Evolutionary conservation across 805 yeast genomes (phyloP).

Genomic region (Phaffomyces thermotolerans): DNA sequence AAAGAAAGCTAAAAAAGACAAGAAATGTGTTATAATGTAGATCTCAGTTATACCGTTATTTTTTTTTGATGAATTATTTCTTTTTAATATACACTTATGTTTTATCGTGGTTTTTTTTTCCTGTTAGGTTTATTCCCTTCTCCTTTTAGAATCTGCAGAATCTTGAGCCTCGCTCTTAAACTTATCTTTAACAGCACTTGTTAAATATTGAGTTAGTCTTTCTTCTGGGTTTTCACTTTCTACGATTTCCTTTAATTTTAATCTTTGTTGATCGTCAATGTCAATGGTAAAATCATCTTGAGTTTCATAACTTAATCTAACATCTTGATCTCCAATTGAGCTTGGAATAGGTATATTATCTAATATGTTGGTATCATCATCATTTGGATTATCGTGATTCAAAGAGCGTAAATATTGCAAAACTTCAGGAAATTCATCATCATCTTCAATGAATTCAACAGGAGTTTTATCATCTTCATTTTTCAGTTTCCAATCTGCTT

Average conservation of each 20-base stretch:
- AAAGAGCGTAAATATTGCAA: conserved; percentile 51
- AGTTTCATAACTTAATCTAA: conserved; percentile 51
- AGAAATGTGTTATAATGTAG: conserved; percentile 22
- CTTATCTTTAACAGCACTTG: conserved; percentile 57
- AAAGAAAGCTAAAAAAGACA: conserved; percentile 8
- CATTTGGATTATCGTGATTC: conserved; percentile 25
- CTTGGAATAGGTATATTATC: conserved; percentile 18
- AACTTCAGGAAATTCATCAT: conserved; percentile 77
- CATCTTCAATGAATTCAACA: conserved; percentile 69
- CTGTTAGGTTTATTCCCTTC: conserved; percentile 19
- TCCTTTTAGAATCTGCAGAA: conserved; percentile 29
- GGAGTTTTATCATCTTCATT: conserved; percentile 76
- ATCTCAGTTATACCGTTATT: background rate
- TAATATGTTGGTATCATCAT: conserved; percentile 9
- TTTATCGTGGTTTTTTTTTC: background rate
- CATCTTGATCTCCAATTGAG: conserved; percentile 32
- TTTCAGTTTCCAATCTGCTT: conserved; percentile 56
- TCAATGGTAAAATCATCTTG: conserved; percentile 37
- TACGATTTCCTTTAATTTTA: conserved; percentile 60
- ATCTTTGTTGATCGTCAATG: conserved; percentile 49
- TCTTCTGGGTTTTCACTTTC: conserved; percentile 79
- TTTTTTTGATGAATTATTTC: background rate
- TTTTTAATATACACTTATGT: background rate
- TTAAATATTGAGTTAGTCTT: conserved; percentile 59
- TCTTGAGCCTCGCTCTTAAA: conserved; percentile 22